These are phyloP conservation scores for Oryza brachyantha DNA, from an alignment of 176 grass and related monocot genomes.

Conservation along the genomic window DNA sequence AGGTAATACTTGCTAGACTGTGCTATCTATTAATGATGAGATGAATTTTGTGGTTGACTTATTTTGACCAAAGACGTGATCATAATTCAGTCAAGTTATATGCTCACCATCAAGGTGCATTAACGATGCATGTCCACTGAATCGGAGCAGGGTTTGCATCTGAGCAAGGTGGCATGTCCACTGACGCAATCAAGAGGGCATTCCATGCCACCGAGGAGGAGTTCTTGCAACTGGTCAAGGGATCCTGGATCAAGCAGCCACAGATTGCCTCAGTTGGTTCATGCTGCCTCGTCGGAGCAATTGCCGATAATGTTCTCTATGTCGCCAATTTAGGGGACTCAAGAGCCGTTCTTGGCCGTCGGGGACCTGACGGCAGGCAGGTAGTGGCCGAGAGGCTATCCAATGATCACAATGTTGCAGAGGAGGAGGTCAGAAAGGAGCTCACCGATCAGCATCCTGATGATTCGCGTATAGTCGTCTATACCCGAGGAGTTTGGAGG, in stretches of 20 bases:
- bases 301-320: conserved; percentile 12
- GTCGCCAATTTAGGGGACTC: conserved; percentile 46
- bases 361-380: neutral
- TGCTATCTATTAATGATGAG: neutral
- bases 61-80: neutral
- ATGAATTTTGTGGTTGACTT: neutral
- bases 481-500: conserved; percentile 29
- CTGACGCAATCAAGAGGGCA: conserved; percentile 29
- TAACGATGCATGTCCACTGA: neutral
- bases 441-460: conserved; percentile 31
- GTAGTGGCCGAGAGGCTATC: conserved; percentile 16
- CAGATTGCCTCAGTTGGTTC: conserved; percentile 31
- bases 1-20: neutral
- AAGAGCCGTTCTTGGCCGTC: conserved; percentile 22
- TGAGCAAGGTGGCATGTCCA: conserved; percentile 29
- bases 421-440: conserved; percentile 37
- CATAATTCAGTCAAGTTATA: neutral
- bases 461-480: conserved; percentile 27
- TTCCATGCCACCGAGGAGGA: conserved; percentile 37
- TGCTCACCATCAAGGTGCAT: neutral
- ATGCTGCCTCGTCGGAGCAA: conserved; percentile 37
- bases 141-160: conserved; percentile 2
- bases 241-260: conserved; percentile 2
- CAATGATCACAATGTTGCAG: conserved; percentile 34
- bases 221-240: conserved; percentile 26